phyloP scores from a whole-genome alignment of 129 eudicot genomes.

The Flaveria bidentis region DNA sequence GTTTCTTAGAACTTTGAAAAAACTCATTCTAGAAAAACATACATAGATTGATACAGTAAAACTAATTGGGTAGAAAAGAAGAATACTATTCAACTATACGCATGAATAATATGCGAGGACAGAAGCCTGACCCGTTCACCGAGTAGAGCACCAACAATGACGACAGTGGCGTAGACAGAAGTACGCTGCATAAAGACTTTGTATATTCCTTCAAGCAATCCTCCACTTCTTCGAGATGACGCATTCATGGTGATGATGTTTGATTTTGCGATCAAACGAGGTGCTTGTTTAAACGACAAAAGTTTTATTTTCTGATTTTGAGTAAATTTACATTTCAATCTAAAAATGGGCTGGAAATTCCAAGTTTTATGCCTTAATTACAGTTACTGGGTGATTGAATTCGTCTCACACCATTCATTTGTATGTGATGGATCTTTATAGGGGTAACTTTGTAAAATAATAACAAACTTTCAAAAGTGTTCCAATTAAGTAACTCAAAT shows the following conservation, averaged over 20 bases:
- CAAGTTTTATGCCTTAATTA: constrained; percentile 23
- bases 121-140: constrained; percentile 67
- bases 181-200: constrained; percentile 66
- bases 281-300: neutral
- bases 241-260: constrained; percentile 40
- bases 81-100: neutral
- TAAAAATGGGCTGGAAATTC: neutral
- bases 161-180: constrained; percentile 69
- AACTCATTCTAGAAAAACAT: too few species aligned
- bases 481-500: too few species aligned
- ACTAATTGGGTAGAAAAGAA: neutral
- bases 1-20: neutral
- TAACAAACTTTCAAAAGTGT: too few species aligned
- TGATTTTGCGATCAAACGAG: constrained; percentile 10
- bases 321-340: neutral
- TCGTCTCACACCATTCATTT: constrained; percentile 13
- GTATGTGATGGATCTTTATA: neutral
- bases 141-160: constrained; percentile 70
- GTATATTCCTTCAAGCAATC: constrained; percentile 65
- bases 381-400: neutral
- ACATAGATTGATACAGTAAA: neutral
- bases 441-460: too few species aligned
- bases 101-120: neutral
- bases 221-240: constrained; percentile 43
- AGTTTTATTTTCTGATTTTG: neutral